Evolutionary conservation across 1,139 yeast genomes (phyloP).

Genomic region (Nematodospora anomalae): DNA sequence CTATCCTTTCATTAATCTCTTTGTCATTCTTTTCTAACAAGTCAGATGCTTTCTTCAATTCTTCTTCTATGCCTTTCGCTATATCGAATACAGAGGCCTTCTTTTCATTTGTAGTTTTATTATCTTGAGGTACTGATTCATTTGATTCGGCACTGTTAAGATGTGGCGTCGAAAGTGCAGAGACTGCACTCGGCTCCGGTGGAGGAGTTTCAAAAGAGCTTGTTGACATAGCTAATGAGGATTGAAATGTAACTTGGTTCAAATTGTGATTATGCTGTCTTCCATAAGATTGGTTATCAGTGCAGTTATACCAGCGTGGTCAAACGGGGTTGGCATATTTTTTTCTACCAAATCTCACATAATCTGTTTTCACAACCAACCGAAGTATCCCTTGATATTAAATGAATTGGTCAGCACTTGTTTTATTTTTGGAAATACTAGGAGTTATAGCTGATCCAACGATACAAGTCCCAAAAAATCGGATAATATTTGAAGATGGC

Average conservation of each 20-base stretch:
- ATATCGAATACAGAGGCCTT: conserved; percentile 50
- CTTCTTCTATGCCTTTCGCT: conserved; percentile 48
- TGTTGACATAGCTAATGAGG: conserved; percentile 4
- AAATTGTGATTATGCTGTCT: too few species aligned
- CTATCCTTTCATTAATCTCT: conserved; percentile 31
- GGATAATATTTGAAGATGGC: conserved; percentile 18
- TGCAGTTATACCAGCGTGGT: background rate
- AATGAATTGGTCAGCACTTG: conserved; percentile 6
- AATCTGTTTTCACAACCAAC: background rate
- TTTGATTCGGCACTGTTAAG: conserved; percentile 8
- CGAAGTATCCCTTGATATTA: too few species aligned
- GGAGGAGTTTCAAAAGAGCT: conserved; percentile 11
- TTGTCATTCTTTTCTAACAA: conserved; percentile 28
- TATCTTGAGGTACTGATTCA: background rate
- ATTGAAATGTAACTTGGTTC: too few species aligned
- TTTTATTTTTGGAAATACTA: conserved; percentile 4
- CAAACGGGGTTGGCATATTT: background rate
- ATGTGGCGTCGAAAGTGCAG: conserved; percentile 22
- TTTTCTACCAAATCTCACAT: background rate
- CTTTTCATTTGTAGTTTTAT: conserved; percentile 10
- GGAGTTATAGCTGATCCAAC: conserved; percentile 1
- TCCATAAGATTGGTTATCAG: too few species aligned
- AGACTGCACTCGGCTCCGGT: conserved; percentile 7
- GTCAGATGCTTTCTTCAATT: conserved; percentile 33
- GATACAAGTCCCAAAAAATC: conserved; percentile 12